Percentiles rank a stretch among this genome's conserved stretches.
Evolutionary conservation across 129 eudicot species (phyloP).

Genomic region (Flaveria brownii): DNA sequence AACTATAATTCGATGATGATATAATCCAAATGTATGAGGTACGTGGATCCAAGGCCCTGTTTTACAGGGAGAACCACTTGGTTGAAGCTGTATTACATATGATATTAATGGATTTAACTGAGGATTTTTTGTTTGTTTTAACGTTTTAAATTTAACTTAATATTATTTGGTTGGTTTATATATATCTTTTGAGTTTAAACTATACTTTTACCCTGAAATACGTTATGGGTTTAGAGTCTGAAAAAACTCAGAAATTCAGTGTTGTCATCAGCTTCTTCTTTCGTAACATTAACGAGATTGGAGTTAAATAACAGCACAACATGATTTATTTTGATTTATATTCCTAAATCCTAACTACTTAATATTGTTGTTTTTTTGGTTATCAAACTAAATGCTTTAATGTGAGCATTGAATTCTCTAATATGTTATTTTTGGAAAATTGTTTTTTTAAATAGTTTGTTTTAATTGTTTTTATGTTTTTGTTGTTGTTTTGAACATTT

Average conservation of each 20-base stretch:
- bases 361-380: no score
- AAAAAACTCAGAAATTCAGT: constrained; percentile 20
- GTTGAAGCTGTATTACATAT: constrained; percentile 34
- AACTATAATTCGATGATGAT: neutral
- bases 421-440: no score
- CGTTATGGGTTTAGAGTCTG: constrained; percentile 28
- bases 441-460: no score
- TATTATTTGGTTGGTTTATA: neutral
- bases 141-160: no score
- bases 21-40: constrained; percentile 29
- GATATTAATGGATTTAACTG: constrained; percentile 32
- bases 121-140: neutral
- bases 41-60: constrained; percentile 39
- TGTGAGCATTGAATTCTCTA: no score
- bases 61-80: constrained; percentile 40
- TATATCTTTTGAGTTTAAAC: constrained; percentile 21
- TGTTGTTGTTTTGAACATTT: no score
- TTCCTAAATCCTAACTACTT: no score
- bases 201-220: constrained; percentile 18
- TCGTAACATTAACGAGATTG: constrained; percentile 25
- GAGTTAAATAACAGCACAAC: constrained; percentile 32
- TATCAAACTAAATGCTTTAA: no score
- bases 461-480: no score
- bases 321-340: no score
- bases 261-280: constrained; percentile 41